Percentiles rank a stretch among this genome's conserved stretches.
Evolutionary conservation across 306 rosid species (phyloP).

Genomic region (Sicyos baderoa): DNA sequence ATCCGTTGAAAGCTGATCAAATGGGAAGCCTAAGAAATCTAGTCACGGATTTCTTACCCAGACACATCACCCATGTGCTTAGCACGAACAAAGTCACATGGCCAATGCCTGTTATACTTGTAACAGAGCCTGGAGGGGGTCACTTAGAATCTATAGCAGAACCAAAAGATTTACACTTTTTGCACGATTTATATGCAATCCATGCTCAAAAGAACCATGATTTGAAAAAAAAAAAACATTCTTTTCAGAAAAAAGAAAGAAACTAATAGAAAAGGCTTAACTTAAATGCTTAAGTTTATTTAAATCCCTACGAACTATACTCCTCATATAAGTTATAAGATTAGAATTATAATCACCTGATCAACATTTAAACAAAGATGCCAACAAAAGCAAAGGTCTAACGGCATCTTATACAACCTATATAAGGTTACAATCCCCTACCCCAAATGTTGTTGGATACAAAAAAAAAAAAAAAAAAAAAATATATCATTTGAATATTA

Average conservation of each 20-base stretch:
- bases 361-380: background rate
- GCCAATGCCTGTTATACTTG: no score
- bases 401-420: no score
- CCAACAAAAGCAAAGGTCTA: no score
- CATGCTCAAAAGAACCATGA: no score
- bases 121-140: no score
- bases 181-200: no score
- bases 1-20: constrained; percentile 1
- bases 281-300: background rate
- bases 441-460: no score
- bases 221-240: background rate
- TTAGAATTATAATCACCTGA: constrained; percentile 1
- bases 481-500: no score
- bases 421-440: no score
- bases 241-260: background rate
- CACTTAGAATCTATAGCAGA: no score
- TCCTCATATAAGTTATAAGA: background rate
- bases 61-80: constrained; percentile 17
- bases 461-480: no score
- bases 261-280: background rate
- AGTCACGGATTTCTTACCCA: background rate
- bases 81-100: constrained; percentile 16
- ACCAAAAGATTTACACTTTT: no score
- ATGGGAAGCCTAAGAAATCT: background rate
- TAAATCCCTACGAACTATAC: background rate